phyloP scores from a whole-genome alignment of 1,284 basidiomycete species.

The Stygiomarasmius scandens region DNA sequence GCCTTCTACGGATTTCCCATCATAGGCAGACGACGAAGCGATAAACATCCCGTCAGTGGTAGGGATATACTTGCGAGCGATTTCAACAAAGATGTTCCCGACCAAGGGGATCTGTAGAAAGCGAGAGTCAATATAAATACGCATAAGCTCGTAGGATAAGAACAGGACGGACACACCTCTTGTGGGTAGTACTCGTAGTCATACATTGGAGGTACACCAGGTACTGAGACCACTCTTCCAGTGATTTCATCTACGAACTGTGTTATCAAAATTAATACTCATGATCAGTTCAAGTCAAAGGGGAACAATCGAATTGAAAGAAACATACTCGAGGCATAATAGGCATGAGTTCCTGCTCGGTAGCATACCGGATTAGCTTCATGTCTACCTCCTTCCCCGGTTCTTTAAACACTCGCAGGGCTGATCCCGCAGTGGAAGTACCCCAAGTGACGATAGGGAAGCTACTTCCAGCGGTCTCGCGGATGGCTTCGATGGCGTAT shows the following conservation, averaged over 20 bases:
- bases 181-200: background rate
- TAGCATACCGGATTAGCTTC: background rate
- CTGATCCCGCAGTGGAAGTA: background rate
- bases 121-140: constrained; percentile 21
- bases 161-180: constrained; percentile 6
- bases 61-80: background rate
- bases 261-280: no score
- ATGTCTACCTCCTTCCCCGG: background rate
- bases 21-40: constrained; percentile 2
- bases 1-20: constrained; percentile 1
- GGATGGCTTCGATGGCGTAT: constrained; percentile 5
- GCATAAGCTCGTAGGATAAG: background rate
- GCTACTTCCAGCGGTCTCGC: background rate
- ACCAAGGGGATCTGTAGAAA: constrained; percentile 8
- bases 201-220: constrained; percentile 3
- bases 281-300: background rate
- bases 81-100: constrained; percentile 1
- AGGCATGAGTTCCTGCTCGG: background rate
- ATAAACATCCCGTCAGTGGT: background rate
- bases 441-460: background rate
- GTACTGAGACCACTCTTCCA: background rate
- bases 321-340: background rate
- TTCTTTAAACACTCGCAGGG: background rate
- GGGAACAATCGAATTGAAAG: background rate
- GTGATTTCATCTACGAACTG: background rate